A percentile compares a stretch with the other conserved stretches of the same genome.
phyloP scores from a whole-genome alignment of 345 rosid species.

The Euclidium syriacum region DNA sequence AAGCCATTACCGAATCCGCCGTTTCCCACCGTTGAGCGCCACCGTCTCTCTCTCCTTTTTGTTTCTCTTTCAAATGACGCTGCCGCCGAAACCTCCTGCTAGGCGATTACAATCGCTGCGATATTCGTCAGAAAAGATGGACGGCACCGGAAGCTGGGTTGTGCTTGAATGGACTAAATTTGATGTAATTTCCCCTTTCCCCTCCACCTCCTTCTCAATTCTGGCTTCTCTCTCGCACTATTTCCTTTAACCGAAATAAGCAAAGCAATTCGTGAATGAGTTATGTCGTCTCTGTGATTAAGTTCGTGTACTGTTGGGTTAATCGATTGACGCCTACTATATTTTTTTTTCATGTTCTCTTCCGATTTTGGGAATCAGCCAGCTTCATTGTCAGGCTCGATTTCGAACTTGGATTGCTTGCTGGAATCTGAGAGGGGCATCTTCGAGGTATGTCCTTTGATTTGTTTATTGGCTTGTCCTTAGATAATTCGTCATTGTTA shows the following conservation, averaged over 20 bases:
- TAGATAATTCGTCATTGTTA: too few relatives aligned
- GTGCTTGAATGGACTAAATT: constrained; percentile 74
- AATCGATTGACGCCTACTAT: constrained; percentile 6
- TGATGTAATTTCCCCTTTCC: constrained; percentile 38
- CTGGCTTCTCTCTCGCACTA: constrained; percentile 3
- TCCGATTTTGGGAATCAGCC: constrained; percentile 35
- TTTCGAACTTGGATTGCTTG: constrained; percentile 53
- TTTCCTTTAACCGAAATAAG: not conserved
- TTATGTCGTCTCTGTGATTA: too few relatives aligned
- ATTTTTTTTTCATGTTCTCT: not conserved
- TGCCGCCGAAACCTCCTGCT: constrained; percentile 38
- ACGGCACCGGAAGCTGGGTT: constrained; percentile 78
- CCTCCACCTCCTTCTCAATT: constrained; percentile 15
- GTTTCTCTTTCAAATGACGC: constrained; percentile 35
- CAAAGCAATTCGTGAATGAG: not conserved
- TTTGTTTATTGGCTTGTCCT: too few relatives aligned
- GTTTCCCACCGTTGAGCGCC: constrained; percentile 24
- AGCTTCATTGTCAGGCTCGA: constrained; percentile 44
- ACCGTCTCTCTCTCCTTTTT: not conserved
- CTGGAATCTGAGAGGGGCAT: constrained; percentile 62
- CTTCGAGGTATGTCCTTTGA: constrained; percentile 46
- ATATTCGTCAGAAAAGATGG: constrained; percentile 60
- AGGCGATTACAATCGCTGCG: constrained; percentile 44
- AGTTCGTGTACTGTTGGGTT: not conserved
- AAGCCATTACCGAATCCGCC: too few relatives aligned